phyloP scores from a whole-genome alignment of 768 basidiomycete genomes.

The Termitomyces sp. region DNA sequence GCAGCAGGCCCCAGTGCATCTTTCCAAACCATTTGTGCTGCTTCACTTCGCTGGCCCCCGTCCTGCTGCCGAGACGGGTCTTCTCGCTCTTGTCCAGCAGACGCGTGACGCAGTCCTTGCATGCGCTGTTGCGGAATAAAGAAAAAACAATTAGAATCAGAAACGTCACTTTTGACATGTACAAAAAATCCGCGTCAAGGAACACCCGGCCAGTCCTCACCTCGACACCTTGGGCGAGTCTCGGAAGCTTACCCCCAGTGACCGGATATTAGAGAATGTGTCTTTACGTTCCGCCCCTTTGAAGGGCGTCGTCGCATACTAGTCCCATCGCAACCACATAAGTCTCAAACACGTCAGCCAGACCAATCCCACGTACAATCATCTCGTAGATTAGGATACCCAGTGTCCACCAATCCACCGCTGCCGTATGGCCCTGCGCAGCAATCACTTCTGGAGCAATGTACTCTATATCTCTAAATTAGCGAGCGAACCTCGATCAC shows the following conservation, averaged over 20 bases:
- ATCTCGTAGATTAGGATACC: constrained; percentile 99
- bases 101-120: constrained; percentile 84
- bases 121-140: constrained; percentile 59
- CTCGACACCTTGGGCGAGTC: constrained; percentile 76
- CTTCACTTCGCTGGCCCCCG: constrained; percentile 97
- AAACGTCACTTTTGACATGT: constrained; percentile 12
- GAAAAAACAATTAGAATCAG: constrained; percentile 13
- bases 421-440: constrained; percentile 93
- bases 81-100: constrained; percentile 90
- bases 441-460: constrained; percentile 99
- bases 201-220: constrained; percentile 37
- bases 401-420: constrained; percentile 99
- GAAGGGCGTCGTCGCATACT: constrained; percentile 99
- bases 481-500: constrained; percentile 14
- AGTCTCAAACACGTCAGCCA: constrained; percentile 29
- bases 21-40: constrained; percentile 97
- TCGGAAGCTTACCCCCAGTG: constrained; percentile 80
- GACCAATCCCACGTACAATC: constrained; percentile 68
- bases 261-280: constrained; percentile 94
- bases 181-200: constrained; percentile 17
- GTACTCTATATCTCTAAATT: constrained; percentile 68
- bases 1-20: constrained; percentile 93
- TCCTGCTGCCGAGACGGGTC: constrained; percentile 83
- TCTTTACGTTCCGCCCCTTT: constrained; percentile 93
- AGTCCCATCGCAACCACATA: constrained; percentile 9